Base-by-base conservation (phyloP, 805 yeast species). In the Blastobotrys peoriensis region DNA sequence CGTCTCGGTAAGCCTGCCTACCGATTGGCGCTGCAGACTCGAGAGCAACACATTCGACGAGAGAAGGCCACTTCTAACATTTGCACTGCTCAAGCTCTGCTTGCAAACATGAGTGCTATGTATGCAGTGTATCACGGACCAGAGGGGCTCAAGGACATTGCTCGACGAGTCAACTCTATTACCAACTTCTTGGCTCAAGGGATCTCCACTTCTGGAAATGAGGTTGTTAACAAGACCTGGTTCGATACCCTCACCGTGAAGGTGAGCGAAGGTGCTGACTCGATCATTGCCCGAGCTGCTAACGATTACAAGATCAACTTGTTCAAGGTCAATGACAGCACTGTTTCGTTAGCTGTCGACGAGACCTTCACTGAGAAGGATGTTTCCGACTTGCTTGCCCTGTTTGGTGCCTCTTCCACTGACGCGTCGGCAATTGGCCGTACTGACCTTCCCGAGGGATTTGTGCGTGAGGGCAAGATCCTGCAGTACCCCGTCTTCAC, bases 11-110 rank as follows among this genome's bases (percentile, higher is more conserved):
- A 84, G 53, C 77, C 75, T n/a, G 98, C 97, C 2, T 74, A 83
- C 49, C 78, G 98, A 64, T 73, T 93, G 56, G 98, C 98, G 3
- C 74, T 93, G 55, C 98, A 93, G 71, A 93, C 98, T 3, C 83
- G 98, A 68, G 98, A 93, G 65, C 98, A 93, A 65, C 98, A 93
- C 65, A 93, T 93, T 61, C 86, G 89, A 65, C 79, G 98, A 64
- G 98, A 93, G 63, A 89, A 86, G 68, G 98, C 98, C 13, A 93
- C 98, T 16, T 87, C 96, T 23, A 93, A 93, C 64, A 93, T 93
- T 47, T 93, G 98, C 70, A 93, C 98, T 16, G 96, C 98, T 5
- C 98, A 93, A 71, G 97, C 97, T 19, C 72, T 93, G 45, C 70
- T 93, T 51, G 98, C 98, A 16, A 93, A 93, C 63, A 87, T 93